Evolutionary conservation across 108 stramenopile genomes (phyloP), one percentile per base, ranked within the genome.

Genomic region (Nitzschia putrida): DNA sequence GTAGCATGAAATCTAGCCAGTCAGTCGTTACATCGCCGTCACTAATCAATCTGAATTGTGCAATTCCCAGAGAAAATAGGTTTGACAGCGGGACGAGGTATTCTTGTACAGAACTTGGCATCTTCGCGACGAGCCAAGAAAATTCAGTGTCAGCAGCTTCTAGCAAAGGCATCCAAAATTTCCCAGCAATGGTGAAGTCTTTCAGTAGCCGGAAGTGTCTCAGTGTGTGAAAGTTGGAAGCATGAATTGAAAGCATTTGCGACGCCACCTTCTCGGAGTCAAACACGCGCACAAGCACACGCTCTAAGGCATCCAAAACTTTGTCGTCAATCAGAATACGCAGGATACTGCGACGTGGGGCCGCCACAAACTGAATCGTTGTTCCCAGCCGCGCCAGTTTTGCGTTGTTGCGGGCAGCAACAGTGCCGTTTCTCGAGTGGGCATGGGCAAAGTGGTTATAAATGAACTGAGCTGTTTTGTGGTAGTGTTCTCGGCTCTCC

Each of bases 81-180:
- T 77, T 91, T 2, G 88, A 83, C 10, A 91, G 54, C 10, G 89
- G 90, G 29, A 67, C 64, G 24, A 91, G 45, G 53, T 87, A 88
- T 9, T 85, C 83, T 58, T 91, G 76, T 7, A 89, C 74, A 41
- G 78, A 79, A 22, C 78, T 78, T 25, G 87, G 87, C 60, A 90
- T 58, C 58, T 82, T 75, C 8, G 88, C 78, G 23, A 81, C 83
- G n/a, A 73, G 57, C 57, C 78, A 89, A 16, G 78, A 78, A 34
- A 91, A 79, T 61, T 94, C 93, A 72, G 87, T 85, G 64, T 91
- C 90, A 1, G 90, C 80, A 18, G 93, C 90, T 64, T 94, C 88
- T 9, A 94, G 79, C 22, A 94, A 47, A 2, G 93, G 90, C 41
- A 81, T 84, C 93, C 93, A 94, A 3, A 94, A 74, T 39, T 85